Evolutionary conservation across 371 early-diverging fungal genomes (phyloP), one percentile per base, ranked within the genome.

Genomic region (Capniomyces stellatus): DNA sequence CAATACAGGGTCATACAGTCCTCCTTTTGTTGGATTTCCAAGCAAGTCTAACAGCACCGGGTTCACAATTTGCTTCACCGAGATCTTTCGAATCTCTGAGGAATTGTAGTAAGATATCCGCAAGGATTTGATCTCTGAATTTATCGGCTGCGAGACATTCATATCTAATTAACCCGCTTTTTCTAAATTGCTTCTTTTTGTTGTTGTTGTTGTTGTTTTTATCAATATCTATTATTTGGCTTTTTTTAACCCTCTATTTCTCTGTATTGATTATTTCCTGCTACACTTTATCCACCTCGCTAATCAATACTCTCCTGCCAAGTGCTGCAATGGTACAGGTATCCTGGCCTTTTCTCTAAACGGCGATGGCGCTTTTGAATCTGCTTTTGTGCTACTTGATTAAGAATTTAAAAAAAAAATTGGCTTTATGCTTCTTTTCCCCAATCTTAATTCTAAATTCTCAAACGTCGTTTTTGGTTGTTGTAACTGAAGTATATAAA

Each of bases 1-100:
- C 58, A 99, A 81, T 15, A 89, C 81, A 42, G 85, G 77, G 74
- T 99, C 99, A 62, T 97, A 95, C 23, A 98, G 76, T 58, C 99
- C 98, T 51, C 92, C 87, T 52, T 73, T 74, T 0, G 82, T 87
- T 10, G 99, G 97, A 57, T 94, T 87, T 43, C 84, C 87, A 41
- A 94, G 73, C 22, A 77, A 76, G 75, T 99, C 98, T 62, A 97
- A 87, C 28, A 89, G 66, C n/a, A 75, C 69, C 0, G 98, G 89
- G 62, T 87, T 85, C 46, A 82, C 79, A 59, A 99, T 83, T 60
- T 87, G 82, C 69, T 89, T 88, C 23, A 92, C 96, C 13, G 97
- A 94, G 58, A 95, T 82, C 66, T 82, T 81, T 58, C 84, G 77
- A 54, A 98, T 80, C 65, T 99, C 95, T n/a, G 85, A 80, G 0